phyloP scores from a whole-genome alignment of 306 rosid genomes.

The Purshia tridentata region DNA sequence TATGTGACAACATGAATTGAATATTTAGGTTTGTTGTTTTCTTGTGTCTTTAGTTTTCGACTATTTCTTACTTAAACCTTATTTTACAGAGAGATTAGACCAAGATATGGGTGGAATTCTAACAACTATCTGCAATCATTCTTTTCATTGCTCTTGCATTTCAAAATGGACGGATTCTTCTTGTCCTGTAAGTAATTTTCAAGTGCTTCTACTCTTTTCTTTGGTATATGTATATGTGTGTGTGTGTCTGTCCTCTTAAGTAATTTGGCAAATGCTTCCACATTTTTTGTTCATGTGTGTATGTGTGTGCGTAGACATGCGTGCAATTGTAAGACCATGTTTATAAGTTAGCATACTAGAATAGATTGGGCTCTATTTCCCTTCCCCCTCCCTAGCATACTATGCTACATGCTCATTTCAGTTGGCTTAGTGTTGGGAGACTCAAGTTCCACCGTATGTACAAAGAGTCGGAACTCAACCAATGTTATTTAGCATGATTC shows the following conservation, averaged over 20 bases:
- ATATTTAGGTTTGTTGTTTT: background rate
- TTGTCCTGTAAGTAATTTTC: slow-evolving; percentile 75
- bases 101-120: slow-evolving; percentile 87
- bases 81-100: slow-evolving; percentile 75
- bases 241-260: background rate
- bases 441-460: background rate
- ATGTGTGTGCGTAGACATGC: background rate
- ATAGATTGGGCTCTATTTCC: background rate
- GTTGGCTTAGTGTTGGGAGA: background rate
- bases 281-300: background rate
- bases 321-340: background rate
- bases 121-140: slow-evolving; percentile 95
- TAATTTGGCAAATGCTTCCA: background rate
- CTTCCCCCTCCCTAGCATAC: background rate
- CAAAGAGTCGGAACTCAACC: background rate
- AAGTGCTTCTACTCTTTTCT: background rate
- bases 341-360: background rate
- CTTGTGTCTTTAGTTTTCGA: background rate
- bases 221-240: background rate
- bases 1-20: background rate
- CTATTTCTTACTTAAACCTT: slow-evolving; percentile 13
- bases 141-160: slow-evolving; percentile 93
- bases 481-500: background rate
- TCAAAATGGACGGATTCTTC: slow-evolving; percentile 96
- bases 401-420: background rate